Base-by-base conservation (phyloP, 1,284 basidiomycete genomes). In the Veloboletus limbatus region DNA sequence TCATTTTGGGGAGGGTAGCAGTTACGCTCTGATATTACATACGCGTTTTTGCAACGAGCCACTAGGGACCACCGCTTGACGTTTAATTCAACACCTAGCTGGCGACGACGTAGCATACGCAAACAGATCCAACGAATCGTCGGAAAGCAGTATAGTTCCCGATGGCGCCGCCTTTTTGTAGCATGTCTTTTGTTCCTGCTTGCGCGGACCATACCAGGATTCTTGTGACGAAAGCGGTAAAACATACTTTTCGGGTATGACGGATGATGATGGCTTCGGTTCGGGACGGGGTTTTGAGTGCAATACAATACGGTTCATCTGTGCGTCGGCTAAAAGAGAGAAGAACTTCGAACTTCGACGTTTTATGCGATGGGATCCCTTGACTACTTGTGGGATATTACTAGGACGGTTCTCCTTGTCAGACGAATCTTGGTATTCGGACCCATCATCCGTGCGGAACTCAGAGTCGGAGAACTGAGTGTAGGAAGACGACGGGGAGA, bases 51-150 rank as follows among this genome's bases (percentile, higher is more conserved):
- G 26, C 26, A 31, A 28, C 16, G 2, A 27, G 16, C 36, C 36
- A 18, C 30, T 31, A 31, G 16, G n/a, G 24, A 8, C n/a, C 14
- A 25, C 40, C n/a, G n/a, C n/a, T n/a, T n/a, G n/a, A n/a, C n/a
- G n/a, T n/a, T 37, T 30, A 14, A 43, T 43, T 61, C 41, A 63
- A 47, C n/a, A 51, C 35, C 51, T 52, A 10, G 38, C 20, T 8
- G 59, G 66, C 7, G 69, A 68, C 36, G 61, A 63, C 28, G 61
- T 62, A 26, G 56, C 40, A 52, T 67, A 72, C 11, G 73, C 69
- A 57, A 80, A 79, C 45, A 80, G 58, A 58, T 80, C 67, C 49
- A 80, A 58, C 8, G 67, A 69, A 52, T 80, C 78, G 45, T 80
- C 78, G 13, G 78, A 81, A 32, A 65, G 62, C 13, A 46, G 38